Percentiles rank a stretch among this genome's conserved stretches.
Conservation (phyloP, 768 basidiomycete genomes). For the Auricularia cornea region DNA sequence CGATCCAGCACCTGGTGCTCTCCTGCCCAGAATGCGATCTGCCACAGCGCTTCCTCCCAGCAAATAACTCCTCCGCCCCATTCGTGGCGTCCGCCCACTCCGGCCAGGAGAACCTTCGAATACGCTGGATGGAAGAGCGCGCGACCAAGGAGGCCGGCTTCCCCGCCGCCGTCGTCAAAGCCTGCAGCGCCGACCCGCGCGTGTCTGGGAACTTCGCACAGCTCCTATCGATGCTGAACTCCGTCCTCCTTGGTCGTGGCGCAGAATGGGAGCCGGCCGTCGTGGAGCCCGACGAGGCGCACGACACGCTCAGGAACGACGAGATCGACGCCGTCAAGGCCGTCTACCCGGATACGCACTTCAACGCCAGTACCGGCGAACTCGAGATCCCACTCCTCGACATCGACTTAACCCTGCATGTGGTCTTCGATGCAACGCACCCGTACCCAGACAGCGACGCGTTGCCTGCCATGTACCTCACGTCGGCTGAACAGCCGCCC, state of each 20-base stretch:
- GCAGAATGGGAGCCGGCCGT: conserved; percentile 26
- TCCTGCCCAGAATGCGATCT: conserved; percentile 83
- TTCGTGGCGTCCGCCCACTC: conserved; percentile 61
- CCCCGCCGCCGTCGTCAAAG: conserved; percentile 61
- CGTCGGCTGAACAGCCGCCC: conserved; percentile 58
- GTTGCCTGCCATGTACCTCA: conserved; percentile 66
- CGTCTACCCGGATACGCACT: conserved; percentile 10
- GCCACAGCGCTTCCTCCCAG: conserved; percentile 60
- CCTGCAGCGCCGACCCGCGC: conserved; percentile 31
- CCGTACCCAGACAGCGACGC: conserved; percentile 37
- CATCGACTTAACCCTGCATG: conserved; percentile 56
- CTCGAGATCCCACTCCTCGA: conserved; percentile 28
- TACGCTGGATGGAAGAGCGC: conserved; percentile 73
- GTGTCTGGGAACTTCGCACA: conserved; percentile 42
- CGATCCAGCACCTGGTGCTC: conserved; percentile 77
- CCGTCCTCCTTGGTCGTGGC: conserved; percentile 49
- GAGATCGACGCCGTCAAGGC: conserved; percentile 22
- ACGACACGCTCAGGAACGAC: conserved; percentile 21
- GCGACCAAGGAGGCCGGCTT: conserved; percentile 79
- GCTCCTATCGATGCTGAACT: conserved; percentile 48
- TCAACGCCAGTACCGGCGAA: neutral
- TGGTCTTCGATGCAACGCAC: conserved; percentile 46
- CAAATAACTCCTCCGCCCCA: conserved; percentile 55
- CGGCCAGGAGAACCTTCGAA: conserved; percentile 54
- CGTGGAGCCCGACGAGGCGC: conserved; percentile 15